A percentile compares a stretch with the other conserved stretches of the same genome.
Evolutionary conservation across 352 stramenopile species (phyloP).

Genomic region (Lagenidium giganteum): DNA sequence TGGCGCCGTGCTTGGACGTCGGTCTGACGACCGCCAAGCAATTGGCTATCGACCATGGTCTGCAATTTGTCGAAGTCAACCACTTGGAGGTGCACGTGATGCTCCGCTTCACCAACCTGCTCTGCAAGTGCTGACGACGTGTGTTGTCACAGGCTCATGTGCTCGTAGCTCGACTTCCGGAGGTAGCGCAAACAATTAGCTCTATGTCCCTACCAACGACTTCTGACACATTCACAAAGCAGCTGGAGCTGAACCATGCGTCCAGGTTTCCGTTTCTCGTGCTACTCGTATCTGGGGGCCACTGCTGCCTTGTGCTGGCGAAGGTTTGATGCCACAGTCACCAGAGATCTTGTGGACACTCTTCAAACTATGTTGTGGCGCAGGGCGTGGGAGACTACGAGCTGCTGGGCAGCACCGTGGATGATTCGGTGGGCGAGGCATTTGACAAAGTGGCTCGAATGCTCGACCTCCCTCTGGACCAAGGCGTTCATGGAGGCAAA

Average conservation of each 20-base stretch:
- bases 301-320: conserved; percentile 94
- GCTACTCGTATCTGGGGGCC: conserved; percentile 94
- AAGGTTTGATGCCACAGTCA: too few relatives aligned
- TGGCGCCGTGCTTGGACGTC: conserved; percentile 96
- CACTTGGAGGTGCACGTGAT: conserved; percentile 94
- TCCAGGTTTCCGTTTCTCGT: conserved; percentile 93
- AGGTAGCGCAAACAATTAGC: conserved; percentile 31
- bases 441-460: conserved; percentile 97
- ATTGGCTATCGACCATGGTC: conserved; percentile 75
- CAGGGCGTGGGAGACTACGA: conserved; percentile 87
- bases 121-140: too few relatives aligned
- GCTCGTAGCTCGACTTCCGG: conserved; percentile 86
- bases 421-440: conserved; percentile 96
- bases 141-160: conserved; percentile 95
- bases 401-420: conserved; percentile 92
- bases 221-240: too few relatives aligned
- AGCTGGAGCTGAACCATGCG: conserved; percentile 16
- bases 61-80: conserved; percentile 94
- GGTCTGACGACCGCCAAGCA: conserved; percentile 69
- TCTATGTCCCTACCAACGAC: too few relatives aligned
- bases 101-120: too few relatives aligned
- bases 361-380: too few relatives aligned
- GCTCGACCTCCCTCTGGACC: conserved; percentile 64
- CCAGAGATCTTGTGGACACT: too few relatives aligned
- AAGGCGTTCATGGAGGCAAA: conserved; percentile 77